Conservation (phyloP, 1,284 basidiomycete genomes). For the Fistulina hepatica region DNA sequence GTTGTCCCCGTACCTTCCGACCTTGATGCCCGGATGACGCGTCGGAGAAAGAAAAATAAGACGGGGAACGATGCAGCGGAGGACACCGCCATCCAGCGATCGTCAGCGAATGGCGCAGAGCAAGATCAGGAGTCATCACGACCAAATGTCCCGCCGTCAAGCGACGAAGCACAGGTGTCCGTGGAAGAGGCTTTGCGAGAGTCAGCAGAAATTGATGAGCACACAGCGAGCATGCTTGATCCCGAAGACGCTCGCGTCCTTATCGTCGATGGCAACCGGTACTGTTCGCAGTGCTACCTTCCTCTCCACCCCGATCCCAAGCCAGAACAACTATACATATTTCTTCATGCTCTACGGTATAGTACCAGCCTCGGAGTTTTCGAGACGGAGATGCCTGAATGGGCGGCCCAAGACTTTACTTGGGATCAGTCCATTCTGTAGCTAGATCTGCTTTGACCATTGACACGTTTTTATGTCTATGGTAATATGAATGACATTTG, state of each 20-base stretch:
- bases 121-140: neutral
- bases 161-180: neutral
- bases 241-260: neutral
- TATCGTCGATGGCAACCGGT: slow-evolving; percentile 28
- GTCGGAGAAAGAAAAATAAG: slow-evolving; percentile 48
- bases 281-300: slow-evolving; percentile 81
- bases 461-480: no score
- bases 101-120: neutral
- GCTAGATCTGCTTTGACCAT: no score
- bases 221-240: slow-evolving; percentile 16
- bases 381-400: slow-evolving; percentile 65
- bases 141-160: neutral
- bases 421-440: slow-evolving; percentile 37
- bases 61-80: slow-evolving; percentile 42
- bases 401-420: slow-evolving; percentile 54
- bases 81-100: slow-evolving; percentile 19
- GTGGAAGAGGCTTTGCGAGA: slow-evolving; percentile 4
- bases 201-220: slow-evolving; percentile 18
- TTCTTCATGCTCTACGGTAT: slow-evolving; percentile 82
- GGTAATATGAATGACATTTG: no score
- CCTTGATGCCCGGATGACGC: slow-evolving; percentile 31
- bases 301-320: slow-evolving; percentile 85
- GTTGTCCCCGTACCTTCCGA: slow-evolving; percentile 33
- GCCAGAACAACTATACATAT: slow-evolving; percentile 86
- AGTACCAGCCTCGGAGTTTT: slow-evolving; percentile 66